phyloP scores from a whole-genome alignment of 495 filamentous ascomycete species.

The Copromyces sp. region DNA sequence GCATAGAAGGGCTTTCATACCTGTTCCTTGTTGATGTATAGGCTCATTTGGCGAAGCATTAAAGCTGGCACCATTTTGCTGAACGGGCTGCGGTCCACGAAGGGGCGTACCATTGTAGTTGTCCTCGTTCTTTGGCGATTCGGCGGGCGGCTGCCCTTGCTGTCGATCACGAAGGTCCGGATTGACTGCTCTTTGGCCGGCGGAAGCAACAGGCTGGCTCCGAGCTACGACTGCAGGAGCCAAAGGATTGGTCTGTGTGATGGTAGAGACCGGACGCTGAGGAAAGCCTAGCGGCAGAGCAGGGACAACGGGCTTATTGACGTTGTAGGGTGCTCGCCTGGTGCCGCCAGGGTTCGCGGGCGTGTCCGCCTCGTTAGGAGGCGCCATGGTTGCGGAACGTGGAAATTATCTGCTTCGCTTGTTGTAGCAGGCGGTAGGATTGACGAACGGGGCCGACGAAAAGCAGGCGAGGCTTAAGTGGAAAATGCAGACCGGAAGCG shows the following conservation, averaged over 20 bases:
- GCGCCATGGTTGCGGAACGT: conserved; percentile 16
- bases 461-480: neutral
- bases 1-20: neutral
- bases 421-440: neutral
- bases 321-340: conserved; percentile 7
- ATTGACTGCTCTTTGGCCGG: neutral
- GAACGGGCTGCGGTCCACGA: neutral
- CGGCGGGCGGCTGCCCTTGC: neutral
- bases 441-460: neutral
- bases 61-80: neutral
- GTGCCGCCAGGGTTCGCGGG: conserved; percentile 10
- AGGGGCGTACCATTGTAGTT: neutral
- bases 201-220: conserved; percentile 1
- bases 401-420: neutral
- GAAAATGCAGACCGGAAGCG: neutral
- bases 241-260: conserved; percentile 4
- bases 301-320: conserved; percentile 14
- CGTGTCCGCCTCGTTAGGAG: conserved; percentile 16
- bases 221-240: conserved; percentile 1
- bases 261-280: conserved; percentile 10
- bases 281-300: conserved; percentile 22
- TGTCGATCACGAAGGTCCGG: neutral
- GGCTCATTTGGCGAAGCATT: neutral
- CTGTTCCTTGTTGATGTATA: neutral
- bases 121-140: neutral